These are phyloP conservation scores for Acacia crassicarpa DNA, from an alignment of 306 rosid species.

Conservation along the genomic window DNA sequence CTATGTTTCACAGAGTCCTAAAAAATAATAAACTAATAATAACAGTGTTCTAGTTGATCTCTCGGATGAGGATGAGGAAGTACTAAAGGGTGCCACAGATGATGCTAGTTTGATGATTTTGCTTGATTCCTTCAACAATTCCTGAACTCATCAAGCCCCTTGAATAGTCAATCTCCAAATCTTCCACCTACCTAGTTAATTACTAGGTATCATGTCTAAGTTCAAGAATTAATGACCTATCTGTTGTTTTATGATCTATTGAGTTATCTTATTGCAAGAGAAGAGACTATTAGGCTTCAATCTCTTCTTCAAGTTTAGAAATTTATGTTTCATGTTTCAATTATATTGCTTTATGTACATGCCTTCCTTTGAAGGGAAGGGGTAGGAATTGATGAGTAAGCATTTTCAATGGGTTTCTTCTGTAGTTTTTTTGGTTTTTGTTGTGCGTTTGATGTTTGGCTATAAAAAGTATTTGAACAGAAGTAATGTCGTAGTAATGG, in stretches of 20 bases:
- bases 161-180: neutral
- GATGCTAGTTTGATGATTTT: neutral
- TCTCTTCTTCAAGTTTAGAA: neutral
- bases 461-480: too few relatives aligned
- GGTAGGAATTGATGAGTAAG: neutral
- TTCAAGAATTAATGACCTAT: neutral
- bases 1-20: conserved; percentile 24
- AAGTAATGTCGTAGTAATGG: neutral
- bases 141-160: neutral
- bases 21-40: neutral
- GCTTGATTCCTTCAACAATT: neutral
- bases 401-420: neutral
- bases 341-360: neutral
- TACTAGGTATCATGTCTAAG: neutral
- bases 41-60: neutral
- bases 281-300: too few relatives aligned
- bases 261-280: neutral
- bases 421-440: neutral
- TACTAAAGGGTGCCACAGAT: neutral
- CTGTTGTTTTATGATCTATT: neutral
- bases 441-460: neutral
- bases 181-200: neutral
- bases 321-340: neutral
- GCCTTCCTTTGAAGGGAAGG: neutral
- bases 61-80: neutral